Percentiles rank a stretch among this genome's conserved stretches.
phyloP scores from a whole-genome alignment of 208 protist species.

The Leishmania aethiopica region DNA sequence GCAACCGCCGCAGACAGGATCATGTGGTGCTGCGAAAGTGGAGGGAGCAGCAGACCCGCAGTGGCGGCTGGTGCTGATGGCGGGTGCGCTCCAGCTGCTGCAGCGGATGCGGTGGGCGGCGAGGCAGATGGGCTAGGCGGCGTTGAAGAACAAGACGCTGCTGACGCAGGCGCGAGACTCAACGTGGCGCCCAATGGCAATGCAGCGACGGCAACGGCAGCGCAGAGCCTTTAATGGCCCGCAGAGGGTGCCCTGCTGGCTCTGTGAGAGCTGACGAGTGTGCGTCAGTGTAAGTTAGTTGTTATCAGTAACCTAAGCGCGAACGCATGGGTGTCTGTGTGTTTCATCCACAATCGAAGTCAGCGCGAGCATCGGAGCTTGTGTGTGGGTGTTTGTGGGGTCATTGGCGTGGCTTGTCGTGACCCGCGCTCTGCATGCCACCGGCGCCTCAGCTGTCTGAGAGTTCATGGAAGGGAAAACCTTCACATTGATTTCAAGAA shows the following conservation, averaged over 20 bases:
- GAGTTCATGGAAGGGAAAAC: not conserved
- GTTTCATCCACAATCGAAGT: not conserved
- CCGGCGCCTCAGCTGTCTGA: not conserved
- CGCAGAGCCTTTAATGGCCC: not conserved
- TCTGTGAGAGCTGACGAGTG: not conserved
- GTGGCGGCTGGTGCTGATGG: not conserved
- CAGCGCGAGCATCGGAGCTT: not conserved
- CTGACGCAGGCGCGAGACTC: not conserved
- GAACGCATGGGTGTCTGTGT: not conserved
- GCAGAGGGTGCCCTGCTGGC: not conserved
- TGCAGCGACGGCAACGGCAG: not conserved
- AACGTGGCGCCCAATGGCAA: not conserved
- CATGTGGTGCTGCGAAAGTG: not conserved
- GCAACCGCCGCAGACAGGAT: not conserved
- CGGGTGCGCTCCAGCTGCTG: not conserved
- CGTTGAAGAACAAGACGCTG: not conserved
- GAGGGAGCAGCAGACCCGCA: not conserved
- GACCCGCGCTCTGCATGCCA: not conserved
- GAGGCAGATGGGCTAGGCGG: not conserved
- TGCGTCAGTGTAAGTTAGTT: not conserved
- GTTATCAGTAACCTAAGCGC: not conserved
- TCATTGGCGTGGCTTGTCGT: not conserved
- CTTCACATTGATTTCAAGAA: not conserved
- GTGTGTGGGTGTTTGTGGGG: not conserved
- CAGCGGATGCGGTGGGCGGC: not conserved